Evolutionary conservation across 202 grass and related monocot genomes (phyloP).

Genomic region (Panicum virgatum): DNA sequence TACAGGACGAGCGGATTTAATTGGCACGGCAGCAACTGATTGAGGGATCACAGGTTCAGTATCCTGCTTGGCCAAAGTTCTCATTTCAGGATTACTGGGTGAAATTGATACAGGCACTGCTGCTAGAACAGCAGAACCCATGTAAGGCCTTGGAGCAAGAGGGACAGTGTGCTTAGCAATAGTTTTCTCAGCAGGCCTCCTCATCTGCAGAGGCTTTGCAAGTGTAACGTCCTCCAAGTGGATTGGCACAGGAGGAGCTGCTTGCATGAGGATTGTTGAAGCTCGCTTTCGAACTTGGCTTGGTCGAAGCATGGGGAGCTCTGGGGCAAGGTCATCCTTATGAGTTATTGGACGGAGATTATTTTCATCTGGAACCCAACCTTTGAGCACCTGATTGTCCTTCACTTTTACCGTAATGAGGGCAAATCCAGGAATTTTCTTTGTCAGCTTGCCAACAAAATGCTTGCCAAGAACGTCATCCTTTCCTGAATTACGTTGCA

Average conservation of each 20-base stretch:
- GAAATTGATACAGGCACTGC: constrained; percentile 47
- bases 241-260: constrained; percentile 33
- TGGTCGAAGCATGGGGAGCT: constrained; percentile 41
- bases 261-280: constrained; percentile 43
- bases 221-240: constrained; percentile 55
- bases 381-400: constrained; percentile 54
- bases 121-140: constrained; percentile 47
- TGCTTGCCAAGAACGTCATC: constrained; percentile 49
- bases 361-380: constrained; percentile 57
- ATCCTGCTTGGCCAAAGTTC: constrained; percentile 19
- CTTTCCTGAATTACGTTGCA: constrained; percentile 34
- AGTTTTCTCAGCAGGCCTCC: constrained; percentile 48
- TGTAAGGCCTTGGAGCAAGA: constrained; percentile 28
- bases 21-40: constrained; percentile 21
- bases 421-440: constrained; percentile 49
- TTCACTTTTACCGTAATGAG: constrained; percentile 63
- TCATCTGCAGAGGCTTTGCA: constrained; percentile 64
- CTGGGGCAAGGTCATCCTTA: constrained; percentile 51
- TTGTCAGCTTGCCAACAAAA: constrained; percentile 51
- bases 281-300: constrained; percentile 49
- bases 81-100: constrained; percentile 29
- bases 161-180: constrained; percentile 27
- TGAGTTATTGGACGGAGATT: constrained; percentile 40
- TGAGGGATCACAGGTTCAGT: constrained; percentile 14
- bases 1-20: constrained; percentile 32